Evolutionary conservation across 768 basidiomycete species (phyloP), one percentile per base, ranked within the genome.

Genomic region (Trametes punicea): DNA sequence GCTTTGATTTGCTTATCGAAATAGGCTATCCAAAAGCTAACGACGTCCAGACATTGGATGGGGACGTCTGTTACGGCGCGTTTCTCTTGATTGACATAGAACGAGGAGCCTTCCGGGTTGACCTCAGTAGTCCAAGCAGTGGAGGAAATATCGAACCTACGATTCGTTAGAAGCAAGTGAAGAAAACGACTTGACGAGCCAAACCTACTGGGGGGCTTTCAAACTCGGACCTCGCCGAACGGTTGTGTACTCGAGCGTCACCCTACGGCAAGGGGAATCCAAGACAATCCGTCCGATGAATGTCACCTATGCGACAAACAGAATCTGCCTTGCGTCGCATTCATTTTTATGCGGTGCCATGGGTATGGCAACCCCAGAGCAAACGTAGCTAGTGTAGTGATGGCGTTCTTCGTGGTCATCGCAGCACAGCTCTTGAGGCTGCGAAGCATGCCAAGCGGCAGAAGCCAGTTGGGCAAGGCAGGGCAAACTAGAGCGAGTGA

Each of bases 71-170:
- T 62, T 25, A 62, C 46, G 39, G 59, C 8, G 45, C 20, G 56
- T 16, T 29, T 26, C 16, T 27, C 31, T 9, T 6, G 3, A 21
- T 62, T 53, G 21, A 62, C 50, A 20, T 55, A 59, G 53, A 59
- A 65, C 10, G 42, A 42, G 7, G 62, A 51, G n/a, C 64, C 64
- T 38, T 65, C 64, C 5, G 64, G 64, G 36, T 65, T 62, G 20
- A 57, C 21, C n/a, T 46, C 20, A 11, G 10, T 11, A 6, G 33
- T 34, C 64, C 64, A 65, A 5, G 42, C 57, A 3, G 9, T 26
- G 6, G 51, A 27, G 5, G 40, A 3, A 13, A 40, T n/a, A n/a
- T n/a, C n/a, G n/a, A n/a, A n/a, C n/a, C n/a, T n/a, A n/a, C n/a
- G n/a, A n/a, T n/a, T n/a, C n/a, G n/a, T n/a, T n/a, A n/a, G n/a